Percentiles rank a stretch among this genome's conserved stretches.
Conservation (phyloP, 78 protist species). For the Polysphondylium violaceum region DNA sequence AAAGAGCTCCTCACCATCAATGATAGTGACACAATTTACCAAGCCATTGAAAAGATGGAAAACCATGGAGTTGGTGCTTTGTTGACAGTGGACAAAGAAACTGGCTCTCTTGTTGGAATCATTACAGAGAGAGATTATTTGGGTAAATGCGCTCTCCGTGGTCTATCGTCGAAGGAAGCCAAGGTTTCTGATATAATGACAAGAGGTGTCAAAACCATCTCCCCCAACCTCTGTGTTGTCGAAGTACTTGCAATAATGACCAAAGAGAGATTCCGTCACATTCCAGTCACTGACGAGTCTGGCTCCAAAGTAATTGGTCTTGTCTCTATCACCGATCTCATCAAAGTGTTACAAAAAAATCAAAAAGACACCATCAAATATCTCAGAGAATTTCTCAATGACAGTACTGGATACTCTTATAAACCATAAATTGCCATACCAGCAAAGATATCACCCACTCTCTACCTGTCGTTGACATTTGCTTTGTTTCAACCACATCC, state of each 20-base stretch:
- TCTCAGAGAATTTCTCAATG: slow-evolving; percentile 36
- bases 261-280: slow-evolving; percentile 49
- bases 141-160: slow-evolving; percentile 25
- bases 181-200: slow-evolving; percentile 40
- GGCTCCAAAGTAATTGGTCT: slow-evolving; percentile 23
- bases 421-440: not conserved
- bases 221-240: not conserved
- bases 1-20: slow-evolving; percentile 1
- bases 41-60: slow-evolving; percentile 37
- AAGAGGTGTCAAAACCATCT: not conserved
- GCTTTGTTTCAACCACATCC: not conserved
- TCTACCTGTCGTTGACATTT: no score
- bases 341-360: slow-evolving; percentile 6
- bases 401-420: slow-evolving; percentile 28
- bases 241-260: slow-evolving; percentile 57
- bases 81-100: not conserved
- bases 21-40: not conserved
- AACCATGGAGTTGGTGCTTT: slow-evolving; percentile 45
- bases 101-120: slow-evolving; percentile 31
- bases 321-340: slow-evolving; percentile 56
- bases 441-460: no score
- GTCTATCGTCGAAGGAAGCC: not conserved
- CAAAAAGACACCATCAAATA: slow-evolving; percentile 73
- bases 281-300: slow-evolving; percentile 34
- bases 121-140: slow-evolving; percentile 64